These are phyloP conservation scores for Leccinum ponderosum DNA, from an alignment of 1,284 basidiomycete species.

Conservation along the genomic window DNA sequence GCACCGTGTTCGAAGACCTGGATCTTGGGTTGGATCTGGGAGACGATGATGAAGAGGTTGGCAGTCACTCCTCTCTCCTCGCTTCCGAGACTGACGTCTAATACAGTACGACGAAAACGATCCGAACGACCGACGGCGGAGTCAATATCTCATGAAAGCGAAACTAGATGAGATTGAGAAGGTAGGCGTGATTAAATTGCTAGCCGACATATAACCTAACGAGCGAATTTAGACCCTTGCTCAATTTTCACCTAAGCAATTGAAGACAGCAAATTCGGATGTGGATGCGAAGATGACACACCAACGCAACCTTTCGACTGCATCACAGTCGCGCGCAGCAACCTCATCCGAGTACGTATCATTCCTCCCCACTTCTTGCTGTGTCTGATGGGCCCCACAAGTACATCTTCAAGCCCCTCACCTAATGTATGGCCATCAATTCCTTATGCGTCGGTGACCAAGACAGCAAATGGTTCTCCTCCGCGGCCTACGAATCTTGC, in stretches of 20 bases:
- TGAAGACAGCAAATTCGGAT: conserved; percentile 50
- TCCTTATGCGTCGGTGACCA: conserved; percentile 36
- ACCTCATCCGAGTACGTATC: conserved; percentile 22
- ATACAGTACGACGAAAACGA: conserved; percentile 63
- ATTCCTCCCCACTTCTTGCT: conserved; percentile 4
- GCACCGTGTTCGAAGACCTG: conserved; percentile 70
- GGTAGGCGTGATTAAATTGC: conserved; percentile 39
- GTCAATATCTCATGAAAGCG: conserved; percentile 68
- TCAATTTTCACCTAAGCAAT: conserved; percentile 65
- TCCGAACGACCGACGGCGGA: conserved; percentile 67
- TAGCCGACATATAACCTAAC: conserved; percentile 8
- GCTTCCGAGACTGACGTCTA: conserved; percentile 12
- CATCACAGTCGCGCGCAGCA: conserved; percentile 16
- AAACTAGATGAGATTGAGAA: conserved; percentile 75
- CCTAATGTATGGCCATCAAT: conserved; percentile 48
- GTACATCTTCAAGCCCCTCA: conserved; percentile 11
- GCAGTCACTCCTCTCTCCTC: neutral
- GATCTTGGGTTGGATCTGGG: conserved; percentile 66
- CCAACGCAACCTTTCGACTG: conserved; percentile 22
- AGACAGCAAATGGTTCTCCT: conserved; percentile 15
- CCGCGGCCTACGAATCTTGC: conserved; percentile 16
- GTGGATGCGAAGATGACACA: conserved; percentile 34
- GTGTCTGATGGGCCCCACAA: conserved; percentile 16
- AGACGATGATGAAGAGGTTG: conserved; percentile 29
- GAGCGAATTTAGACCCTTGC: conserved; percentile 51